Percentiles rank a stretch among this genome's conserved stretches.
Evolutionary conservation across 768 basidiomycete species (phyloP).

Genomic region (Termitomyces sp.): DNA sequence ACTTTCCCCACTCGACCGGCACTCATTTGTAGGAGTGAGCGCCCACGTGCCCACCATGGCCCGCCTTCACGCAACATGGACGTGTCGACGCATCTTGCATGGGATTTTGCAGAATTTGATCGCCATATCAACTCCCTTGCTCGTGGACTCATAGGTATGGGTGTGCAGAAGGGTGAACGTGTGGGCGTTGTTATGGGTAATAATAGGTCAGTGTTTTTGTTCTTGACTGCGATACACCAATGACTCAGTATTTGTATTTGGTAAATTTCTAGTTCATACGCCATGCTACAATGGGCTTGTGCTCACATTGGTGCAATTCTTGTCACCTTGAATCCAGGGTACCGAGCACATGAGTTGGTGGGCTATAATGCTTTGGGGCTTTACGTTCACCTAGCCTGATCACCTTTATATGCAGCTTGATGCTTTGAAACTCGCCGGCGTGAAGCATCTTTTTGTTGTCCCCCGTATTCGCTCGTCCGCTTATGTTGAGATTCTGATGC

Average conservation of each 20-base stretch:
- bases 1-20: slow-evolving; percentile 51
- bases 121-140: slow-evolving; percentile 64
- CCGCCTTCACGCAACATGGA: slow-evolving; percentile 50
- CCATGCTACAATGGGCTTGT: slow-evolving; percentile 81
- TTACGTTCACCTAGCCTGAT: background rate
- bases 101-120: slow-evolving; percentile 74
- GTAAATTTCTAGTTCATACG: slow-evolving; percentile 56
- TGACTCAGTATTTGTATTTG: background rate
- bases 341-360: slow-evolving; percentile 70
- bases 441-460: slow-evolving; percentile 68
- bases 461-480: slow-evolving; percentile 64
- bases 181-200: slow-evolving; percentile 86
- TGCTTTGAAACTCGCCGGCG: slow-evolving; percentile 60
- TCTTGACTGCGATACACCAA: background rate
- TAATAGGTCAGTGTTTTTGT: slow-evolving; percentile 51
- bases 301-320: slow-evolving; percentile 82
- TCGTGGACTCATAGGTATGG: slow-evolving; percentile 63
- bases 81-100: slow-evolving; percentile 52
- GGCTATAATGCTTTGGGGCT: slow-evolving; percentile 2
- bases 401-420: slow-evolving; percentile 39
- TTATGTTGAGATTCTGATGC: slow-evolving; percentile 58
- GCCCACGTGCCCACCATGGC: slow-evolving; percentile 55
- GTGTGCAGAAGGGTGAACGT: slow-evolving; percentile 71
- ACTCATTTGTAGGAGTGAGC: slow-evolving; percentile 62
- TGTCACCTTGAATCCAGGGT: slow-evolving; percentile 82